A percentile compares a stretch with the other conserved stretches of the same genome.
Evolutionary conservation across 306 rosid genomes (phyloP).

Genomic region (Erythrophleum fordii): DNA sequence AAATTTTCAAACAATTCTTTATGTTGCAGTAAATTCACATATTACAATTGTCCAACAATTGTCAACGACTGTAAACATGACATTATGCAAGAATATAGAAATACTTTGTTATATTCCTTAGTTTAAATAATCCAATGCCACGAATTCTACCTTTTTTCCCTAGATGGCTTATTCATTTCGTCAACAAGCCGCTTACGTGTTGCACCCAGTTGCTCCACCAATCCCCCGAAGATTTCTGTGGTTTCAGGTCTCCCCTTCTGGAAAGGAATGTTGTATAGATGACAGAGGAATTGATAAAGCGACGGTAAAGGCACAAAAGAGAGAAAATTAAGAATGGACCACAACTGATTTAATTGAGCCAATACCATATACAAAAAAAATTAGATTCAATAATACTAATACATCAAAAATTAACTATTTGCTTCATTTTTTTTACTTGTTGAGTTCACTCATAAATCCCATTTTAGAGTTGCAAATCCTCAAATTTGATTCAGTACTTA

Average conservation of each 20-base stretch:
- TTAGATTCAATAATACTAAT: background rate
- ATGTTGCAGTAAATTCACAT: background rate
- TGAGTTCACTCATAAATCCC: background rate
- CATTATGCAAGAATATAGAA: slow-evolving; percentile 22
- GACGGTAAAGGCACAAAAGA: slow-evolving; percentile 23
- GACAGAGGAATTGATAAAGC: slow-evolving; percentile 28
- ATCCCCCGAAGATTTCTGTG: slow-evolving; percentile 77
- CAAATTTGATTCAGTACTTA: too few species aligned
- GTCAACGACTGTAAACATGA: background rate
- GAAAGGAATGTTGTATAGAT: slow-evolving; percentile 42
- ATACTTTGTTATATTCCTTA: background rate
- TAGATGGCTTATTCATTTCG: slow-evolving; percentile 86
- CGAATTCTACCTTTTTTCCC: slow-evolving; percentile 76
- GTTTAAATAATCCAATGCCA: slow-evolving; percentile 27
- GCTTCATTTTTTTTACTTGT: background rate
- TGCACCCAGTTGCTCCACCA: slow-evolving; percentile 83
- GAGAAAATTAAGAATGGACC: slow-evolving; percentile 10
- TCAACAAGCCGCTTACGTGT: slow-evolving; percentile 78
- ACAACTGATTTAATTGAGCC: background rate
- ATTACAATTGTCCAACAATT: background rate
- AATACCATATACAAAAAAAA: background rate
- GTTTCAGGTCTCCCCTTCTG: too few species aligned
- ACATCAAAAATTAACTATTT: background rate
- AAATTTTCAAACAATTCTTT: background rate
- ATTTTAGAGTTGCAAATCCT: too few species aligned